phyloP scores from a whole-genome alignment of 2,329 filamentous ascomycete genomes.

The Aspergillus oerlinghausenensis region DNA sequence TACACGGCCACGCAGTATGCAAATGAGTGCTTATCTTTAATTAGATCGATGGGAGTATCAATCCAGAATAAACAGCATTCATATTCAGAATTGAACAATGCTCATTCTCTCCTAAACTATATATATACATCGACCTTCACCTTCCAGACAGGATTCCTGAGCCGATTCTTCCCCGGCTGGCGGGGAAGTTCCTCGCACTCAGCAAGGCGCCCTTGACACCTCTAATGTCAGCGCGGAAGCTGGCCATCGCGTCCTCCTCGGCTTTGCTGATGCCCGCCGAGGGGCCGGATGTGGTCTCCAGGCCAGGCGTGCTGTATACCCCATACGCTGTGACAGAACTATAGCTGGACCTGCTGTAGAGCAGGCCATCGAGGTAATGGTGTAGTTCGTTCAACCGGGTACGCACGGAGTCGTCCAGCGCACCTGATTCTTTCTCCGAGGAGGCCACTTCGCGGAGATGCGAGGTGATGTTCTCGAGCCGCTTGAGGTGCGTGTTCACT shows the following conservation, averaged over 20 bases:
- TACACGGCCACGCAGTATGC: neutral
- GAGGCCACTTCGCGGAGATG: conserved; percentile 48
- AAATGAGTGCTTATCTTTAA: neutral
- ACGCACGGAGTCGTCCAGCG: conserved; percentile 30
- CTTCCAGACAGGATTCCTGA: conserved; percentile 14
- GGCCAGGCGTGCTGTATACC: conserved; percentile 29
- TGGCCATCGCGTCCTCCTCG: conserved; percentile 54
- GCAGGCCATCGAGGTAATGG: conserved; percentile 49
- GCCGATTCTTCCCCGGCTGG: conserved; percentile 26
- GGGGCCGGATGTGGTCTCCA: conserved; percentile 16
- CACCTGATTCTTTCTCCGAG: conserved; percentile 32
- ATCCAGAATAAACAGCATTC: neutral
- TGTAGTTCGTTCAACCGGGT: conserved; percentile 42
- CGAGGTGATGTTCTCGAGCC: conserved; percentile 48
- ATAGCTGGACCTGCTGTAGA: conserved; percentile 34
- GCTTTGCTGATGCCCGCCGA: conserved; percentile 33
- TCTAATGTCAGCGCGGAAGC: conserved; percentile 56
- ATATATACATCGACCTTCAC: neutral
- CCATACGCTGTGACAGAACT: conserved; percentile 28
- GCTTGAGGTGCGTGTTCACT: conserved; percentile 38
- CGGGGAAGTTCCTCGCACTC: conserved; percentile 58
- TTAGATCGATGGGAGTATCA: neutral
- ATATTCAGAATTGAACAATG: neutral
- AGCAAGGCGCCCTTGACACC: conserved; percentile 60
- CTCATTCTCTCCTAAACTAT: neutral